Base-by-base conservation (phyloP, 2,329 filamentous ascomycete genomes). In the Alternaria solani region DNA sequence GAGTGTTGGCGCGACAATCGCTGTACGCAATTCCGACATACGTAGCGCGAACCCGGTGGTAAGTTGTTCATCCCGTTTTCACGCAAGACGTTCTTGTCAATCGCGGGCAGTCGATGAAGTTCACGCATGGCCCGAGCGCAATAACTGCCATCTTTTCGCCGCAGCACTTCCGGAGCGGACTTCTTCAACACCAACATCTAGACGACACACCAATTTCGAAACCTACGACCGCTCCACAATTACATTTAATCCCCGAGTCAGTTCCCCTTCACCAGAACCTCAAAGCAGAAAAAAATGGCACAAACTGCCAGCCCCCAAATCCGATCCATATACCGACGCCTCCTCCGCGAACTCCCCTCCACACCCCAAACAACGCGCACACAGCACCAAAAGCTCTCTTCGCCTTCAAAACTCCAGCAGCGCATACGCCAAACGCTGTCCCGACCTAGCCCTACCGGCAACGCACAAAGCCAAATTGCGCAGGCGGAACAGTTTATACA, bases 301-400 rank as follows among this genome's bases (percentile, higher is more conserved):
- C 80, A 30, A n/a, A 47, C 65, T 39, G 81, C 83, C 38, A 48
- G 64, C 41, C 81, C 83, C 39, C 75, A 78, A 65, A 77, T 91
- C 42, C 92, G 92, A 73, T 88, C 92, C 36, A 85, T 97, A 75
- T 98, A 98, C 85, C 92, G 94, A 72, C 87, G 90, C 42, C 85
- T 97, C 74, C 88, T 98, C 57, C 93, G 94, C 78, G 93, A 97
- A 82, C 88, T 97, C 8, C 94, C 94, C 2, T 87, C 90, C 7
- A 89, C 89, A 6, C 83, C 86, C 2, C 80, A 82, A 70, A 59
- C 65, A 26, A 67, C 65, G 1, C 67, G 68, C 36, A 73, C 68
- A 6, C 59, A 67, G 30, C 76, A 78, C 65, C 72, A 76, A 55
- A 78, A 82, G 55, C 81, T 83, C 44, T 82, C 82, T 16, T 73